Evolutionary conservation across 768 basidiomycete species (phyloP).

Genomic region (Boletus vinaceobasis): DNA sequence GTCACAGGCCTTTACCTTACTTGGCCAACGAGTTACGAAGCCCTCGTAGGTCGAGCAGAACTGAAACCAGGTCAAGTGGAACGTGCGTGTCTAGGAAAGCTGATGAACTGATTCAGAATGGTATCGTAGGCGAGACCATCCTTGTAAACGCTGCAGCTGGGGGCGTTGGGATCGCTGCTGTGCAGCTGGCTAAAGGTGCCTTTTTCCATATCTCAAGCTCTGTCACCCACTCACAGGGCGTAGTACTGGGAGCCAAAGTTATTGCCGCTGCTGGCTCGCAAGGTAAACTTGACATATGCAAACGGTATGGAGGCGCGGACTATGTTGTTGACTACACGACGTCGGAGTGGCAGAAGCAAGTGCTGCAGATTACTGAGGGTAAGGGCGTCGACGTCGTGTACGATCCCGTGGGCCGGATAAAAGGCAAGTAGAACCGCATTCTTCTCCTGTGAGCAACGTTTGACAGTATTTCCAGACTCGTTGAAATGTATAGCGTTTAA

Average conservation of each 20-base stretch:
- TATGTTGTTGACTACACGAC: constrained; percentile 75
- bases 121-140: constrained; percentile 73
- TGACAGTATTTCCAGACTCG: constrained; percentile 47
- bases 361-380: constrained; percentile 76
- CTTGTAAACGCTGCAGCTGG: constrained; percentile 95
- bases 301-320: constrained; percentile 78
- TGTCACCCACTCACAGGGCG: background rate
- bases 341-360: constrained; percentile 85
- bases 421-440: constrained; percentile 38
- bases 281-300: constrained; percentile 77
- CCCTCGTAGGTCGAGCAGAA: constrained; percentile 78
- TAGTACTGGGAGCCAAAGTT: constrained; percentile 87
- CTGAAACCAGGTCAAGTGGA: constrained; percentile 62
- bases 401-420: constrained; percentile 81
- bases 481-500: constrained; percentile 95
- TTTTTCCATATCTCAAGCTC: constrained; percentile 1
- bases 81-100: background rate
- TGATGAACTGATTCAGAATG: constrained; percentile 4
- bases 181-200: constrained; percentile 88
- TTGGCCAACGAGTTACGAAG: constrained; percentile 93
- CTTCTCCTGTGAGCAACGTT: background rate
- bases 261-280: constrained; percentile 88
- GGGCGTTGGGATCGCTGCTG: constrained; percentile 88
- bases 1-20: constrained; percentile 72
- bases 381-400: constrained; percentile 85